Evolutionary conservation across 2,329 filamentous ascomycete species (phyloP).

Genomic region (Dactylellina haptotyla): DNA sequence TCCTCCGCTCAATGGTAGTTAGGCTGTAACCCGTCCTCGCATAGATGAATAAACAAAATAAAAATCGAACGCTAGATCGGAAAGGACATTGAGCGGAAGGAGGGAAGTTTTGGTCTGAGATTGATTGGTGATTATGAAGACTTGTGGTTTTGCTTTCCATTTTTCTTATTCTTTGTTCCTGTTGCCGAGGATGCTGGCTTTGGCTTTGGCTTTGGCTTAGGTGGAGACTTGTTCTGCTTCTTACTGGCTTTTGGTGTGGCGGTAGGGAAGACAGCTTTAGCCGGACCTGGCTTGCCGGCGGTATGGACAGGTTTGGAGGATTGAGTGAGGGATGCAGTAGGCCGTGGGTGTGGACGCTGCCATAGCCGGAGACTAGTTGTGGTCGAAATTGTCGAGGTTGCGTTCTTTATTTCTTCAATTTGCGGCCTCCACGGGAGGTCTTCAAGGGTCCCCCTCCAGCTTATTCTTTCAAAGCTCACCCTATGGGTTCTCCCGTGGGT

Average conservation of each 20-base stretch:
- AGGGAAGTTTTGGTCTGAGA: too few species aligned
- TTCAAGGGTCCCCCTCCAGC: constrained; percentile 41
- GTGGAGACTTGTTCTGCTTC: not conserved
- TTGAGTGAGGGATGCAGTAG: not conserved
- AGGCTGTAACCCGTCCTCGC: too few species aligned
- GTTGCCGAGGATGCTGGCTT: not conserved
- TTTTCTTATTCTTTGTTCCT: not conserved
- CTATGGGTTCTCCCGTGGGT: constrained; percentile 43
- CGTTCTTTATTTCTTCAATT: constrained; percentile 3
- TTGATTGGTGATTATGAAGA: too few species aligned
- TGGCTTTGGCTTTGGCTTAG: constrained; percentile 1
- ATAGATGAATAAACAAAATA: too few species aligned
- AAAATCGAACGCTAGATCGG: not conserved
- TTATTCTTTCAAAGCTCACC: constrained; percentile 49
- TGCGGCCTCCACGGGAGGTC: constrained; percentile 38
- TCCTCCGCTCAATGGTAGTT: too few species aligned
- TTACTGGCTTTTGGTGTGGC: not conserved
- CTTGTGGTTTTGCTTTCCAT: not conserved
- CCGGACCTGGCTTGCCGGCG: not conserved
- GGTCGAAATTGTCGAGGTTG: constrained; percentile 4
- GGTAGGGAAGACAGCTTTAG: not conserved
- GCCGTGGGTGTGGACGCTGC: constrained; percentile 6
- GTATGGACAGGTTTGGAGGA: not conserved
- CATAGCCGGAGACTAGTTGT: constrained; percentile 5
- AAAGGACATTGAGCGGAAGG: too few species aligned